phyloP scores from a whole-genome alignment of 257 asterid species.

The Plectranthus barbatus region DNA sequence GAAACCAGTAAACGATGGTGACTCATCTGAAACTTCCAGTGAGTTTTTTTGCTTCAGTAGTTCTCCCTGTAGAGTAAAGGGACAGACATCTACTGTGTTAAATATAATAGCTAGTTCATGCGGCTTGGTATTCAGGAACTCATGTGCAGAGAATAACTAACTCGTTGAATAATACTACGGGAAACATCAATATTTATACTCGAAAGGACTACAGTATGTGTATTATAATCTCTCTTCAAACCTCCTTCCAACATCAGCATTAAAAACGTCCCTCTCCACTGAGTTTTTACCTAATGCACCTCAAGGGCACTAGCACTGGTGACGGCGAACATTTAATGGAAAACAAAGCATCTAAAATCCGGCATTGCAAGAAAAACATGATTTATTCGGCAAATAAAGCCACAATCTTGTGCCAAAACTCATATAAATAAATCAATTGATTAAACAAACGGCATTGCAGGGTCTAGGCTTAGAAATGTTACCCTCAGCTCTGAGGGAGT shows the following conservation, averaged over 20 bases:
- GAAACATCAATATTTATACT: background rate
- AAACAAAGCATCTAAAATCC: background rate
- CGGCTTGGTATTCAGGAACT: constrained; percentile 5
- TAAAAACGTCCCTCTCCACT: background rate
- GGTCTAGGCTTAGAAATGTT: constrained; percentile 7
- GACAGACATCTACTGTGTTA: background rate
- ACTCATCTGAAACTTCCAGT: constrained; percentile 41
- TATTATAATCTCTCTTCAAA: background rate
- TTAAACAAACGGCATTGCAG: background rate
- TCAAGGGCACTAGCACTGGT: background rate
- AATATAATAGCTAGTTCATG: background rate
- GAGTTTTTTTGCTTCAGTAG: constrained; percentile 50
- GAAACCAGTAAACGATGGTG: constrained; percentile 26
- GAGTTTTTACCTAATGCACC: background rate
- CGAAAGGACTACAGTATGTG: background rate
- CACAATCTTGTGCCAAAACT: no score
- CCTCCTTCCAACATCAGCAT: background rate
- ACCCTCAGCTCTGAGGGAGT: constrained; percentile 86
- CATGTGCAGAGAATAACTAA: background rate
- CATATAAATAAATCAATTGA: no score
- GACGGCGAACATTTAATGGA: background rate
- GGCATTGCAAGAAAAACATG: background rate
- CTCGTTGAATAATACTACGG: background rate
- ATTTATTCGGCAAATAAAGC: no score
- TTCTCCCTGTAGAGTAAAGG: constrained; percentile 51